Conservation (phyloP, 140 eudicot genomes). For the Bidens hawaiensis region DNA sequence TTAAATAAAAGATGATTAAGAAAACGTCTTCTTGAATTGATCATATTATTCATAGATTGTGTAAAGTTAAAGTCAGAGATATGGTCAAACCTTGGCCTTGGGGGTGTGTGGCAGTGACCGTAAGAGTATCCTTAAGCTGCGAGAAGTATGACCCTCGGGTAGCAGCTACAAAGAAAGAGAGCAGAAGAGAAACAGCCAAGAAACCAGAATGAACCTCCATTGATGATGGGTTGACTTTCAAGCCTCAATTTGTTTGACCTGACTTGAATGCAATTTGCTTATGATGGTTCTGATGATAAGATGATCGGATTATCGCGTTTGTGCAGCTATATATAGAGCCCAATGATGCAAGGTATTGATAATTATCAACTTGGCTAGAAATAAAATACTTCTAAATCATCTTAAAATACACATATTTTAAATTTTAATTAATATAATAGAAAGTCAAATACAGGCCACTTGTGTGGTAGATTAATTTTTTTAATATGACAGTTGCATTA, state of each 20-base stretch:
- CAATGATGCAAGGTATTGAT: conserved; percentile 19
- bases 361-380: conserved; percentile 13
- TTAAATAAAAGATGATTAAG: not conserved
- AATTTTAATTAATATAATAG: not conserved
- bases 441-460: conserved; percentile 21
- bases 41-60: not conserved
- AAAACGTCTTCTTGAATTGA: not conserved
- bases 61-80: not conserved
- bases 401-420: not conserved
- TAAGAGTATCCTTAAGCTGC: conserved; percentile 37
- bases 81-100: conserved; percentile 41
- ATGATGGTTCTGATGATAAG: conserved; percentile 3
- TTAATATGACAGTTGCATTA: conserved; percentile 4
- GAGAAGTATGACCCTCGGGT: conserved; percentile 40
- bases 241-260: conserved; percentile 3
- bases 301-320: not conserved
- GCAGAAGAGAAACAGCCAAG: conserved; percentile 24
- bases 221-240: not conserved
- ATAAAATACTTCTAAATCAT: not conserved
- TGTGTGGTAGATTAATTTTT: not conserved
- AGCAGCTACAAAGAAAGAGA: conserved; percentile 37
- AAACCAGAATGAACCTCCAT: conserved; percentile 32
- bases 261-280: not conserved
- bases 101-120: conserved; percentile 31
- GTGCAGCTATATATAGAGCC: conserved; percentile 23